These are phyloP conservation scores for Chloris gayana DNA, from an alignment of 176 grass and related monocot species.

Conservation along the genomic window DNA sequence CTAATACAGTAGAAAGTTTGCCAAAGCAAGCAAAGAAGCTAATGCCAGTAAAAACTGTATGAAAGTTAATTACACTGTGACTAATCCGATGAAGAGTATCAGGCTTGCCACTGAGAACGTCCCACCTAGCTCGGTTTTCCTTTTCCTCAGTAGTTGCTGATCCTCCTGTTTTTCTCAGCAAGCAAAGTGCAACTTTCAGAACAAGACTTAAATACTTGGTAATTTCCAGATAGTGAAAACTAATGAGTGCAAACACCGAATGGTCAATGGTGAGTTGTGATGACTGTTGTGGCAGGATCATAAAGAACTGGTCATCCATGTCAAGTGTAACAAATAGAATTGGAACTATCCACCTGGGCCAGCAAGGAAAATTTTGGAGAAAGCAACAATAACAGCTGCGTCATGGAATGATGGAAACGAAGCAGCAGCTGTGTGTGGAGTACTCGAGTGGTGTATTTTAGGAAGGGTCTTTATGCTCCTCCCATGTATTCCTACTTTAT, in stretches of 20 bases:
- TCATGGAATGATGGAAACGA: no score
- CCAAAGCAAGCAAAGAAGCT: slow-evolving; percentile 5
- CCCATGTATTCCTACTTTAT: not conserved
- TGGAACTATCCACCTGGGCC: no score
- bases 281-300: not conserved
- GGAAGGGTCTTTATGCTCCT: not conserved
- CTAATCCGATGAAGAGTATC: slow-evolving; percentile 78
- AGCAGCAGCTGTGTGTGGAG: no score
- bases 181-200: slow-evolving; percentile 27
- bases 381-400: not conserved
- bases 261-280: not conserved
- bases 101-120: slow-evolving; percentile 73
- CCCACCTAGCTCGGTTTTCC: slow-evolving; percentile 94
- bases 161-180: slow-evolving; percentile 59
- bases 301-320: no score
- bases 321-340: no score
- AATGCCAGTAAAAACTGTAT: not conserved
- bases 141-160: slow-evolving; percentile 67
- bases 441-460: not conserved
- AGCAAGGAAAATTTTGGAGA: not conserved
- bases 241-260: not conserved
- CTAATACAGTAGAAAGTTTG: not conserved
- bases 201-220: not conserved
- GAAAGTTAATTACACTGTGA: slow-evolving; percentile 65
- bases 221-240: not conserved